Evolutionary conservation across 768 basidiomycete genomes (phyloP).

Genomic region (Suillus tomentosus): DNA sequence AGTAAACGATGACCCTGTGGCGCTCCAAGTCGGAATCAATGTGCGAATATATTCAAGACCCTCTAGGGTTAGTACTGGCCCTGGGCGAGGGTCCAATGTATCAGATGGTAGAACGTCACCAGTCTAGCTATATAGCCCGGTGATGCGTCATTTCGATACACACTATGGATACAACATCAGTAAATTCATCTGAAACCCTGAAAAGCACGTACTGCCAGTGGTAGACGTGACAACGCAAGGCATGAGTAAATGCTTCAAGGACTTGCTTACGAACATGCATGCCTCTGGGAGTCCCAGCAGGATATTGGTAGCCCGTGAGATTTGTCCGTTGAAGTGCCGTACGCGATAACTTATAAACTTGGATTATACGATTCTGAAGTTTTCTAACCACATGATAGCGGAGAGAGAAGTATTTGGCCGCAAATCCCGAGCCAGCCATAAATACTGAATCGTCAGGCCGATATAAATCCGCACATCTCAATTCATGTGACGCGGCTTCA

Average conservation of each 20-base stretch:
- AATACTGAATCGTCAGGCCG: not conserved
- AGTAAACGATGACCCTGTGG: conserved; percentile 41
- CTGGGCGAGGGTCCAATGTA: conserved; percentile 33
- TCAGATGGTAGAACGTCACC: conserved; percentile 25
- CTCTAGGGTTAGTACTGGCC: conserved; percentile 32
- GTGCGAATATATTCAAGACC: conserved; percentile 45
- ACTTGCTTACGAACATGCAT: conserved; percentile 15
- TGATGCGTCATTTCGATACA: conserved; percentile 14
- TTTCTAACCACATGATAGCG: not conserved
- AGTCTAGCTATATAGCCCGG: conserved; percentile 5
- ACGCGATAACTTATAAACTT: not conserved
- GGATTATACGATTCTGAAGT: not conserved
- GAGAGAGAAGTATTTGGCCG: no score
- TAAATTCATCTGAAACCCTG: not conserved
- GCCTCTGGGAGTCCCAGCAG: conserved; percentile 12
- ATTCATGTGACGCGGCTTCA: not conserved
- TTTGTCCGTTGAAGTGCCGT: conserved; percentile 1
- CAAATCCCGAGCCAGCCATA: not conserved
- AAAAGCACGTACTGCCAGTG: not conserved
- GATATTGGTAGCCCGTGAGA: conserved; percentile 13
- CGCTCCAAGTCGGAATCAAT: conserved; percentile 41
- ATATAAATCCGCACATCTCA: not conserved
- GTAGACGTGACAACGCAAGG: not conserved
- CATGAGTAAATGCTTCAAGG: not conserved
- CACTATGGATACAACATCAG: conserved; percentile 15